Evolutionary conservation across 495 filamentous ascomycete species (phyloP), one percentile per base, ranked within the genome.

Genomic region (Trichoderma asperelloides): DNA sequence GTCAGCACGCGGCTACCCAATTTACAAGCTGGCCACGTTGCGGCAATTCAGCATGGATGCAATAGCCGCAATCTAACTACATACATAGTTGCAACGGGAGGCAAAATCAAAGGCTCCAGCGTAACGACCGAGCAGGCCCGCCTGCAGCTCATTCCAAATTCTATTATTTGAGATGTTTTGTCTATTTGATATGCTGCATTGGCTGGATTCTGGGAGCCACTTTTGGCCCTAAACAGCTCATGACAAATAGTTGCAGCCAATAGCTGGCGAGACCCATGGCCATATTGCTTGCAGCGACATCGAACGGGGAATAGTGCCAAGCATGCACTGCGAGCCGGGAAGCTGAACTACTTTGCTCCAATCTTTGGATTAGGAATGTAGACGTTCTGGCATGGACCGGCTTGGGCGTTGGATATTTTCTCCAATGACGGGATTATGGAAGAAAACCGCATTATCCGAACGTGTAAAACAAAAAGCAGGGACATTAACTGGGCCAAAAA

Each of bases 81-180:
- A 1, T 2, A 21, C n/a, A 18, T 4, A 18, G 9, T 7, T 18
- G 18, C 47, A 51, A 21, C 23, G 47, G 47, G n/a, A 21, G n/a
- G 43, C 33, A 8, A 37, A 37, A 47, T 47, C n/a, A n/a, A 57
- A 57, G 11, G 16, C 55, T 27, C 25, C 47, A 51, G 27, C 55
- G 2, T 60, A 30, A 3, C 55, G 55, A 21, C 55, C 25, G 25
- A 18, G 55, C 25, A 2, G 55, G 55, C 23, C 49, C 49, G 23
- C 49, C 55, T 60, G 55, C 55, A 60, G 55, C 55, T 30, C 55
- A 60, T 60, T 60, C 55, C 55, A 60, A 60, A 60, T 60, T 60
- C 55, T 60, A 8, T 11, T 13, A 30, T 9, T 28, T 30, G 55
- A 30, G 25, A 27, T 60, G 55, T 23, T 51, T 51, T 37, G 33